Conservation (phyloP, 2,329 filamentous ascomycete genomes). For the Colletotrichum sp. region DNA sequence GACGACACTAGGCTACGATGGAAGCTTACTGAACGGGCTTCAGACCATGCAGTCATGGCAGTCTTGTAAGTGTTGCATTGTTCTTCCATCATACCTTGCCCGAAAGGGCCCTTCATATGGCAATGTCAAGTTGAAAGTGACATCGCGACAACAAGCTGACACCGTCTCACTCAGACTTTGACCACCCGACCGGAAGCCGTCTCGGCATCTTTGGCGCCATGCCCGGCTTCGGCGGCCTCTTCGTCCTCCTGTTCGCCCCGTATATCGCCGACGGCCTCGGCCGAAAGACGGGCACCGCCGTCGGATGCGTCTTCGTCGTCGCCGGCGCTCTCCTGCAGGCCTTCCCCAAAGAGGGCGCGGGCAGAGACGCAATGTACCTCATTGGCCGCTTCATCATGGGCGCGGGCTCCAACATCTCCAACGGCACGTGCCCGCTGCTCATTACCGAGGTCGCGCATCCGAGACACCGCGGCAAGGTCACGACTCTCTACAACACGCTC, state of each 20-base stretch:
- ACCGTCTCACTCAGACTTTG: slow-evolving; percentile 29
- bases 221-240: slow-evolving; percentile 53
- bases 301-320: slow-evolving; percentile 54
- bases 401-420: slow-evolving; percentile 53
- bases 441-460: slow-evolving; percentile 56
- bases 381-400: slow-evolving; percentile 59
- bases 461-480: slow-evolving; percentile 52
- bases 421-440: slow-evolving; percentile 50
- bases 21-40: slow-evolving; percentile 51
- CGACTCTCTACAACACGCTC: slow-evolving; percentile 54
- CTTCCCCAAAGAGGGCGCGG: slow-evolving; percentile 41
- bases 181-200: slow-evolving; percentile 36
- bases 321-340: slow-evolving; percentile 45
- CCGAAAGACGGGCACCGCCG: slow-evolving; percentile 48
- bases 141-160: not conserved
- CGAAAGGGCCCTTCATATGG: accelerated
- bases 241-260: slow-evolving; percentile 51
- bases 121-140: not conserved
- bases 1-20: slow-evolving; percentile 43
- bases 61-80: slow-evolving; percentile 29
- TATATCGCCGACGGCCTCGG: slow-evolving; percentile 50
- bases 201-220: slow-evolving; percentile 50
- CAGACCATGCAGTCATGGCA: slow-evolving; percentile 50
- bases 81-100: not conserved
- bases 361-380: slow-evolving; percentile 42